Percentiles rank a stretch among this genome's conserved stretches.
These are phyloP conservation scores for Orbilia javanica DNA, from an alignment of 2,329 filamentous ascomycete species.

Conservation along the genomic window DNA sequence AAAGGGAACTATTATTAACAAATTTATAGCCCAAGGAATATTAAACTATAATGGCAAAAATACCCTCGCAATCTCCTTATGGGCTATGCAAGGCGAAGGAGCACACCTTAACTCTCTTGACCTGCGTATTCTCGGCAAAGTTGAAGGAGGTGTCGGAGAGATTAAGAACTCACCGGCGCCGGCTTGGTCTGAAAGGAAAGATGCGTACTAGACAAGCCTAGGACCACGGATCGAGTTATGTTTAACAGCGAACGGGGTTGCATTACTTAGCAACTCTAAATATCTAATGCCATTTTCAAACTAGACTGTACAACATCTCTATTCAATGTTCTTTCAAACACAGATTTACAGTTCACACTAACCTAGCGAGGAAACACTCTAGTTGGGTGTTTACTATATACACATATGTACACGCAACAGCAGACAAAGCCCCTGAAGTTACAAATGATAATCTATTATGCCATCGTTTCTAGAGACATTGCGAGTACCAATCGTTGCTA, in stretches of 20 bases:
- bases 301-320: too few species aligned
- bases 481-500: slow-evolving; percentile 27
- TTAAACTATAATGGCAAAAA: slow-evolving; percentile 79
- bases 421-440: too few species aligned
- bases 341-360: too few species aligned
- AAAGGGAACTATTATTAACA: not conserved
- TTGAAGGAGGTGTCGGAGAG: slow-evolving; percentile 69
- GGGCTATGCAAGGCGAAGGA: slow-evolving; percentile 73
- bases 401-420: too few species aligned
- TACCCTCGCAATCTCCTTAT: slow-evolving; percentile 76
- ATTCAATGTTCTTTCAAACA: too few species aligned
- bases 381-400: too few species aligned
- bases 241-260: too few species aligned
- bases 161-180: slow-evolving; percentile 64
- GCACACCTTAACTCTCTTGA: slow-evolving; percentile 72
- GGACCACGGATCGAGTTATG: not conserved
- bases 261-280: too few species aligned
- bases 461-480: not conserved
- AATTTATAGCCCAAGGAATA: slow-evolving; percentile 65
- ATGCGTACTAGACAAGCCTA: slow-evolving; percentile 28
- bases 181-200: slow-evolving; percentile 31
- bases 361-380: not conserved
- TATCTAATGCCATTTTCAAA: too few species aligned
- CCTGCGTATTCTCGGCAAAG: slow-evolving; percentile 68
- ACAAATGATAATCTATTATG: too few species aligned